A percentile compares a stretch with the other conserved stretches of the same genome.
Evolutionary conservation across 306 rosid genomes (phyloP).

Genomic region (Sophora flavescens): DNA sequence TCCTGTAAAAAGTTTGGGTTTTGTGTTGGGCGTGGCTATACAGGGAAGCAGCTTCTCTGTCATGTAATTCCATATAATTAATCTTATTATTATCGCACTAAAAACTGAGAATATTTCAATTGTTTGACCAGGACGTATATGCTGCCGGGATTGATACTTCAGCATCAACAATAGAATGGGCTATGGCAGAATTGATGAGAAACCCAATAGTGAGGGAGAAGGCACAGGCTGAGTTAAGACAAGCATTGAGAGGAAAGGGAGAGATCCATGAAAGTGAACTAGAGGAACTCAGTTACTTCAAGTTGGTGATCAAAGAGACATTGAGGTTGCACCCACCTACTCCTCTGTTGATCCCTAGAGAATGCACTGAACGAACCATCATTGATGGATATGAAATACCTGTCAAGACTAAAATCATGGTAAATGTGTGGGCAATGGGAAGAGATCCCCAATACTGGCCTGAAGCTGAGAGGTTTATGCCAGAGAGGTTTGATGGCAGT

Average conservation of each 20-base stretch:
- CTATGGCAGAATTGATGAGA: slow-evolving; percentile 30
- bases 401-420: too few species aligned
- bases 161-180: slow-evolving; percentile 17
- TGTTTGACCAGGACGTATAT: slow-evolving; percentile 7
- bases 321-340: slow-evolving; percentile 36
- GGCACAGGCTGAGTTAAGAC: slow-evolving; percentile 36
- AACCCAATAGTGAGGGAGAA: slow-evolving; percentile 33
- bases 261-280: not conserved
- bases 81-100: not conserved
- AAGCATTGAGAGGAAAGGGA: slow-evolving; percentile 2
- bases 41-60: too few species aligned
- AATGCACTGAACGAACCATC: slow-evolving; percentile 8
- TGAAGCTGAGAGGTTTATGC: too few species aligned
- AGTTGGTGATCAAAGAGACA: slow-evolving; percentile 40
- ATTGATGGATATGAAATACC: too few species aligned
- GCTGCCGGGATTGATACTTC: slow-evolving; percentile 36
- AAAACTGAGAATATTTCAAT: not conserved
- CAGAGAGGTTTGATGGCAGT: too few species aligned
- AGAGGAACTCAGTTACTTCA: slow-evolving; percentile 12
- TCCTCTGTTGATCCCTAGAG: slow-evolving; percentile 42
- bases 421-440: too few species aligned
- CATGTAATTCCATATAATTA: too few species aligned
- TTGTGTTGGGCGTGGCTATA: too few species aligned
- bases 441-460: too few species aligned
- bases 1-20: too few species aligned